Base-by-base conservation (phyloP, 208 protist genomes). In the Trypanosoma conorhini region DNA sequence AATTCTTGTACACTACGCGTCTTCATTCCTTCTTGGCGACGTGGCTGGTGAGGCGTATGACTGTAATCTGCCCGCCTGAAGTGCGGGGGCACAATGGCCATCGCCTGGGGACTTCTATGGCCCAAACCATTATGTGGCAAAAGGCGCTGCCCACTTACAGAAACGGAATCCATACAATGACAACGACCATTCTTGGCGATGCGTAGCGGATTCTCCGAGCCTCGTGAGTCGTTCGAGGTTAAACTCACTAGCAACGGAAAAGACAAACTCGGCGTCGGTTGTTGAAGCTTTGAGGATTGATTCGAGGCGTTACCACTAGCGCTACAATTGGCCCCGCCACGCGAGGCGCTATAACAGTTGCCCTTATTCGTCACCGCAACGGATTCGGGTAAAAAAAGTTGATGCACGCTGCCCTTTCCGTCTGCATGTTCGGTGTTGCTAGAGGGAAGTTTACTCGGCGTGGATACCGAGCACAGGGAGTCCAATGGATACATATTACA, bases 211-310 rank as follows among this genome's bases (percentile, higher is more conserved):
- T 54, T 54, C 50, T 54, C 50, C 26, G 50, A n/a, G 12, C 1
- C 19, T 30, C 30, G 24, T 28, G n/a, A 48, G 12, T 22, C 24
- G 19, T 30, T 59, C 60, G 35, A 48, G 8, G 4, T 59, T 69
- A n/a, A 62, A 33, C 46, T 60, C 65, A 35, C 24, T 61, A 35
- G 26, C n/a, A 26, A 54, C 5, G 50, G 50, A 54, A 54, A 26
- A 12, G 22, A 24, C 50, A 54, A 26, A 54, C 19, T n/a, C n/a
- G 1, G 50, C 22, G 9, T 10, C n/a, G 4, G 17, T n/a, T 54
- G 17, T 28, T 19, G 22, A 66, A 55, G 21, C 26, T 51, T 26
- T 54, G 50, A 26, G 50, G 22, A 24, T 12, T 12, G 7, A 54
- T 1, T 54, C 19, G 0, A 38, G 19, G 15, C 33, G 0, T 1